Percentiles rank a stretch among this genome's conserved stretches.
phyloP scores from a whole-genome alignment of 1,139 yeast species.

The Kodamaea alishanica region DNA sequence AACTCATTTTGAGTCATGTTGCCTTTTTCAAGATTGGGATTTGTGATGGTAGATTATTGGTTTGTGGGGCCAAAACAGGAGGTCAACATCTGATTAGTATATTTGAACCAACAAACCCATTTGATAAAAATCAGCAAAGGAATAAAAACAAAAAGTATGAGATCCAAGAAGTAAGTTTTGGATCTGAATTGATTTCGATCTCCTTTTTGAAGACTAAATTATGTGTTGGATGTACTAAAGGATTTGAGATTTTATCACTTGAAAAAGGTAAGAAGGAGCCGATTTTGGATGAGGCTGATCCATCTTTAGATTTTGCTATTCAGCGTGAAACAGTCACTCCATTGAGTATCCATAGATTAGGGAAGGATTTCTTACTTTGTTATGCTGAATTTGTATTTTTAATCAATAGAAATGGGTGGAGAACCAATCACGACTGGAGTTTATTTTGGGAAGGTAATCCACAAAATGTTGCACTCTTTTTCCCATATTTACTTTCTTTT shows the following conservation, averaged over 20 bases:
- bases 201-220: slow-evolving; percentile 84
- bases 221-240: slow-evolving; percentile 94
- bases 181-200: slow-evolving; percentile 86
- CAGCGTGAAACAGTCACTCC: slow-evolving; percentile 80
- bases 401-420: slow-evolving; percentile 94
- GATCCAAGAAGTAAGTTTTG: slow-evolving; percentile 72
- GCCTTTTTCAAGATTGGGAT: slow-evolving; percentile 90
- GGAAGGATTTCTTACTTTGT: slow-evolving; percentile 80
- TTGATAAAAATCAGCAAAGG: slow-evolving; percentile 53
- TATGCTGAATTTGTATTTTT: slow-evolving; percentile 92
- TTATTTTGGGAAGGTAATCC: slow-evolving; percentile 97
- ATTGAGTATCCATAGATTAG: slow-evolving; percentile 84
- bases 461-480: slow-evolving; percentile 86
- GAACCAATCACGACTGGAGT: slow-evolving; percentile 90
- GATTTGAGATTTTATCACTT: slow-evolving; percentile 87
- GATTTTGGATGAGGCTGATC: slow-evolving; percentile 91
- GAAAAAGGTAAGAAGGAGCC: slow-evolving; percentile 75
- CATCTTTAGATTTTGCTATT: slow-evolving; percentile 92
- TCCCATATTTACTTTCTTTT: slow-evolving; percentile 88
- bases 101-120: slow-evolving; percentile 68
- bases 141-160: slow-evolving; percentile 66
- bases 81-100: slow-evolving; percentile 75
- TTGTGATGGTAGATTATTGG: slow-evolving; percentile 81
- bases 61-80: slow-evolving; percentile 83
- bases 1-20: slow-evolving; percentile 78